A percentile compares a stretch with the other conserved stretches of the same genome.
Evolutionary conservation across 2,329 filamentous ascomycete species (phyloP).

Genomic region (Beauveria pseudobassiana): DNA sequence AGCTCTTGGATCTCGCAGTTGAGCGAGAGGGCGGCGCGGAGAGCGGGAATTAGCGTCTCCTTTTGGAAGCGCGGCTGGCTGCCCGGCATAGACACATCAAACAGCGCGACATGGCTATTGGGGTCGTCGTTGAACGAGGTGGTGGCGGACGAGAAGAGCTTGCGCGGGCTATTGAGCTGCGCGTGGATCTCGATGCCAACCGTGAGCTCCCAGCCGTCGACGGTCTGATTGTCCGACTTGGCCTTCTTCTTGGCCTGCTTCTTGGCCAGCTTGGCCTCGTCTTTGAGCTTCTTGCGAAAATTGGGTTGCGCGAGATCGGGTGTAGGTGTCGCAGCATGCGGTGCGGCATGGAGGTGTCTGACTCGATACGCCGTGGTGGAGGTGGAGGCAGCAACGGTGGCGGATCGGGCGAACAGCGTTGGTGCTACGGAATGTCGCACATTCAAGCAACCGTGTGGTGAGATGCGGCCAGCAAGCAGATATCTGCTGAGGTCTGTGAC

Average conservation of each 20-base stretch:
- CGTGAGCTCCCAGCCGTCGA: slow-evolving; percentile 79
- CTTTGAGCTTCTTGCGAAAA: slow-evolving; percentile 65
- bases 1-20: slow-evolving; percentile 68
- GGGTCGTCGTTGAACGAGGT: slow-evolving; percentile 60
- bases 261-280: slow-evolving; percentile 63
- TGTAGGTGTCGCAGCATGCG: slow-evolving; percentile 17
- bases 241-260: slow-evolving; percentile 48
- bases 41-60: slow-evolving; percentile 76
- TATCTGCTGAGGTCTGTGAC: slow-evolving; percentile 40
- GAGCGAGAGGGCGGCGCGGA: slow-evolving; percentile 80
- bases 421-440: slow-evolving; percentile 14
- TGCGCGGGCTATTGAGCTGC: slow-evolving; percentile 80
- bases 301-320: slow-evolving; percentile 32
- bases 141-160: slow-evolving; percentile 75
- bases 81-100: slow-evolving; percentile 84
- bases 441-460: slow-evolving; percentile 33
- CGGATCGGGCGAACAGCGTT: slow-evolving; percentile 12
- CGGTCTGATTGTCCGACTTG: slow-evolving; percentile 41
- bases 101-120: slow-evolving; percentile 81
- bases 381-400: slow-evolving; percentile 8
- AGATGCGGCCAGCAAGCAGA: slow-evolving; percentile 38
- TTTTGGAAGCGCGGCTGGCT: slow-evolving; percentile 81
- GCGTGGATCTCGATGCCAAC: slow-evolving; percentile 97
- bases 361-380: slow-evolving; percentile 9
- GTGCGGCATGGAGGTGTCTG: slow-evolving; percentile 26